Evolutionary conservation across 164 flowering plant genomes (phyloP), one percentile per base, ranked within the genome.

Genomic region (Brasenia schreberi): DNA sequence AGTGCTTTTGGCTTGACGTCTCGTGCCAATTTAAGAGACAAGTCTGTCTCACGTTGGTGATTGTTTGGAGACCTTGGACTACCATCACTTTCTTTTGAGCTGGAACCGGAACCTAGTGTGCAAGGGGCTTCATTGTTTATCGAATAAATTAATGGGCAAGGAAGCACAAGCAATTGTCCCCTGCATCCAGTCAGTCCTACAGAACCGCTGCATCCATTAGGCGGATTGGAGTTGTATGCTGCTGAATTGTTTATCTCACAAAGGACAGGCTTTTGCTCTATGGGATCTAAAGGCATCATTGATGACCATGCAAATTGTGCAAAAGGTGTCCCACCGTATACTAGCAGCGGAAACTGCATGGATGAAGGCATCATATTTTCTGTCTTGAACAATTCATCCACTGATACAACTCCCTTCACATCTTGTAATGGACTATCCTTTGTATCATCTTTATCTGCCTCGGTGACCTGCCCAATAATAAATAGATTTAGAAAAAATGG

Each of bases 221-320:
- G 70, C 18, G 52, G 27, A 61, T 59, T 67, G 18, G 62, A 6
- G 53, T 64, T 45, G 72, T 75, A 19, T 72, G 74, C 33, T 75
- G 74, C n/a, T 74, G 69, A n/a, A 71, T 66, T 42, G 74, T 42
- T 18, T 23, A 12, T 60, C 27, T 60, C 62, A 18, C 6, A 16
- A 63, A 44, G 62, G 60, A 68, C 42, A 63, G 63, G 59, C 64
- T 66, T 61, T 70, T n/a, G 56, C 64, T 18, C 59, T 64, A 67
- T 65, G 72, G 81, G 61, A 72, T 45, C 43, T 58, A 70, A 59
- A 6, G 62, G 64, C 17, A 63, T 70, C 2, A 82, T 53, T 1
- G 85, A 43, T 19, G 86, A 84, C 88, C 86, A 88, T 17, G 80
- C 45, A 62, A 70, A 65, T 0, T 83, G 87, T 39, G 80, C 53